Evolutionary conservation across 2,329 filamentous ascomycete genomes (phyloP).

Genomic region (Fusarium guadeloupense): DNA sequence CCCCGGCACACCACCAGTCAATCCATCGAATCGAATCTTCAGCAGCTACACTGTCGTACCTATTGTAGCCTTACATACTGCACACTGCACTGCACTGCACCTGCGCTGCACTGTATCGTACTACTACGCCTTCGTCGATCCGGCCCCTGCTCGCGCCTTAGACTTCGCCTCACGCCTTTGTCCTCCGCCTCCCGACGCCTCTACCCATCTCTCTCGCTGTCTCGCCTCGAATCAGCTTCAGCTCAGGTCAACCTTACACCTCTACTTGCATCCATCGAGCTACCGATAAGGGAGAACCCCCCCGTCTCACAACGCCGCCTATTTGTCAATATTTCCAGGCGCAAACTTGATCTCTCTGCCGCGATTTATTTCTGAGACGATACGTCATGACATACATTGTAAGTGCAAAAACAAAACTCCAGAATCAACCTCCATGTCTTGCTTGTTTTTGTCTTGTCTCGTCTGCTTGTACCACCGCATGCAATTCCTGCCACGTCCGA

Average conservation of each 20-base stretch:
- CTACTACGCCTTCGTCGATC: slow-evolving; percentile 22
- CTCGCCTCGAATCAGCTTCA: slow-evolving; percentile 23
- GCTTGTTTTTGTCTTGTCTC: slow-evolving; percentile 9
- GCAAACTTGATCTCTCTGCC: slow-evolving; percentile 9
- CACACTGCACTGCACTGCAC: slow-evolving; percentile 1
- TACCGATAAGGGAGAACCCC: slow-evolving; percentile 25
- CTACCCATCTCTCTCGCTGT: slow-evolving; percentile 4
- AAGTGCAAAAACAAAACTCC: slow-evolving; percentile 42
- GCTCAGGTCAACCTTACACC: slow-evolving; percentile 19
- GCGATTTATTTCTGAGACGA: slow-evolving; percentile 36
- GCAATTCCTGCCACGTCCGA: slow-evolving; percentile 39
- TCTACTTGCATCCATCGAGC: slow-evolving; percentile 3
- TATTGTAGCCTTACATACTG: slow-evolving; percentile 4
- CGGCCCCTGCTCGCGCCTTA: slow-evolving; percentile 16
- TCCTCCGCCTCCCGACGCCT: slow-evolving; percentile 11
- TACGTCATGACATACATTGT: slow-evolving; percentile 55
- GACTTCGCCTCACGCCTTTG: background rate
- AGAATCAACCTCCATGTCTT: slow-evolving; percentile 23
- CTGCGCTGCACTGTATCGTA: slow-evolving; percentile 8
- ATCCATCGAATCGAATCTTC: slow-evolving; percentile 31
- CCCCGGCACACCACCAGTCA: slow-evolving; percentile 10
- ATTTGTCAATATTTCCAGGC: slow-evolving; percentile 33
- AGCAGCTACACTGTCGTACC: slow-evolving; percentile 14
- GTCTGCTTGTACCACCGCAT: slow-evolving; percentile 27
- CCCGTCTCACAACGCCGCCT: slow-evolving; percentile 23